These are phyloP conservation scores for Millerozyma miso DNA, from an alignment of 805 yeast genomes.

Conservation along the genomic window DNA sequence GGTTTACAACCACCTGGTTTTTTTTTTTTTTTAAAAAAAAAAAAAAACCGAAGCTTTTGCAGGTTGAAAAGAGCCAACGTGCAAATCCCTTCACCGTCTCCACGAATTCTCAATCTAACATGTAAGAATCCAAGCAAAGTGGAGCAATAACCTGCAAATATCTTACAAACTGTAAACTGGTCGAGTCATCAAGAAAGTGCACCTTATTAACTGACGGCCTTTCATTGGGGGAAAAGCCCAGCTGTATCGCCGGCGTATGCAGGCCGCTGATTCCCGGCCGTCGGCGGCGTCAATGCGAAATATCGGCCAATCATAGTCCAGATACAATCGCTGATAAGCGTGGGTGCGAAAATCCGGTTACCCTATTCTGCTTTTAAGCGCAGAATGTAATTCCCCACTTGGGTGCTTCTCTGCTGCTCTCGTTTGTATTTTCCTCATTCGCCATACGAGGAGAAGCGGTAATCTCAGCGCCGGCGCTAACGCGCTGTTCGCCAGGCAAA, in stretches of 20 bases:
- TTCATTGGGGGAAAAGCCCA: neutral
- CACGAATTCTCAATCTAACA: neutral
- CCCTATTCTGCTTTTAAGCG: neutral
- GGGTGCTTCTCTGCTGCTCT: neutral
- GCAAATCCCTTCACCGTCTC: neutral
- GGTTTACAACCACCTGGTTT: neutral
- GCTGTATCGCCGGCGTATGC: neutral
- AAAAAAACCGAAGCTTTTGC: neutral
- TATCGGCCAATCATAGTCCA: neutral
- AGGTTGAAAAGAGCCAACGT: neutral
- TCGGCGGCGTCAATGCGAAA: neutral
- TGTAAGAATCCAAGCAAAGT: neutral
- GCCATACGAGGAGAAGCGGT: neutral
- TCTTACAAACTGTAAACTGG: neutral
- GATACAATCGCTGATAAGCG: neutral
- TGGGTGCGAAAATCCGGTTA: constrained; percentile 1
- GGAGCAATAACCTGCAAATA: neutral
- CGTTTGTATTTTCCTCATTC: neutral
- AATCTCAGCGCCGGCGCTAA: neutral
- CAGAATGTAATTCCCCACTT: neutral
- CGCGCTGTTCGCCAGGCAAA: neutral
- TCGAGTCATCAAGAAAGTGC: neutral
- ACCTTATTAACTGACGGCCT: neutral
- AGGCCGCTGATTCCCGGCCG: neutral
- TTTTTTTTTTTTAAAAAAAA: no score